phyloP scores from a whole-genome alignment of 768 basidiomycete species.

The Crepidotus variabilis region DNA sequence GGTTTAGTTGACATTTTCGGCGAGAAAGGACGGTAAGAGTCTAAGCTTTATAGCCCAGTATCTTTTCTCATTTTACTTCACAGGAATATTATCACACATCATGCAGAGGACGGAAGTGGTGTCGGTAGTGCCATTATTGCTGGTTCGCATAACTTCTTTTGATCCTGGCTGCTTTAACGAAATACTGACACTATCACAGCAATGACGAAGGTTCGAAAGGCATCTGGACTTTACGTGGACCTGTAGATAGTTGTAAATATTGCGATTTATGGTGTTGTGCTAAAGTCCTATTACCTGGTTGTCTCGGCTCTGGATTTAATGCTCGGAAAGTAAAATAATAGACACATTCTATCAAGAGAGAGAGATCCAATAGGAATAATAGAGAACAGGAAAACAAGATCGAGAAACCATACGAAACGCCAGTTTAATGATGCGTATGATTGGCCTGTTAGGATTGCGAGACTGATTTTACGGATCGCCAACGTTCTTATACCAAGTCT shows the following conservation, averaged over 20 bases:
- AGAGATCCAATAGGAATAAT: too few species aligned
- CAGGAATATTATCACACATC: constrained; percentile 73
- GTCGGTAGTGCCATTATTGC: constrained; percentile 98
- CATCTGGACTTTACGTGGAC: not conserved
- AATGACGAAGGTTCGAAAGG: constrained; percentile 85
- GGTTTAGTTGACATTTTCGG: constrained; percentile 94
- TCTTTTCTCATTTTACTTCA: not conserved
- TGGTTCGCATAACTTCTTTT: constrained; percentile 22
- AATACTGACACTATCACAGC: constrained; percentile 38
- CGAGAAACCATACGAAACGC: too few species aligned
- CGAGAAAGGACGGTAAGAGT: constrained; percentile 82
- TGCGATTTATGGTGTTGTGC: not conserved
- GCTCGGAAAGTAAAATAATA: not conserved
- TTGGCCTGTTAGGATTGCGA: too few species aligned
- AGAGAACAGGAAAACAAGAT: too few species aligned
- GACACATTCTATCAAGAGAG: constrained; percentile 3
- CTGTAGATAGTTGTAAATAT: not conserved
- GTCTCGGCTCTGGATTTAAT: not conserved
- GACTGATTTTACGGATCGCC: too few species aligned
- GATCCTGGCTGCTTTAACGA: not conserved
- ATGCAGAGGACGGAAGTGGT: constrained; percentile 89
- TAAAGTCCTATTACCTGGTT: not conserved
- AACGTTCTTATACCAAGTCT: too few species aligned
- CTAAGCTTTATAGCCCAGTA: not conserved
- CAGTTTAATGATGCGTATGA: too few species aligned